Evolutionary conservation across 1,139 yeast genomes (phyloP).

Genomic region (Pneumocystis canis): DNA sequence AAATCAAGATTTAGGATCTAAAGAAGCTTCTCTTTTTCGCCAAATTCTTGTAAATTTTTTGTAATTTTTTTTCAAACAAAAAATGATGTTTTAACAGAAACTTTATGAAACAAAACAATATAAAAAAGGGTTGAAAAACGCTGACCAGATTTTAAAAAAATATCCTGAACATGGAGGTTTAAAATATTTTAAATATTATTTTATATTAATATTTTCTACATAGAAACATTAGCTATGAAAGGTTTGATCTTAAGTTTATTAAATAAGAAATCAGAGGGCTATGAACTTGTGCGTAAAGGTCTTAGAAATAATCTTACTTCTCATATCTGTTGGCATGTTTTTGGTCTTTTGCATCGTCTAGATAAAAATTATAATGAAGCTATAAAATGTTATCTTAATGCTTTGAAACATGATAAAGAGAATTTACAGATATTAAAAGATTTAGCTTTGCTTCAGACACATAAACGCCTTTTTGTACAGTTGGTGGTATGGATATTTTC

Average conservation of each 20-base stretch:
- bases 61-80: not conserved
- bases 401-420: conserved; percentile 63
- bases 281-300: conserved; percentile 46
- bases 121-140: conserved; percentile 64
- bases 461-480: conserved; percentile 55
- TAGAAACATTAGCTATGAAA: conserved; percentile 67
- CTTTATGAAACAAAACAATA: conserved; percentile 75
- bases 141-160: conserved; percentile 66
- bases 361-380: conserved; percentile 62
- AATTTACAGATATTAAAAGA: conserved; percentile 74
- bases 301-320: conserved; percentile 38
- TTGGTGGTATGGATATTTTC: conserved; percentile 21
- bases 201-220: not conserved
- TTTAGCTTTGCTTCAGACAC: conserved; percentile 64
- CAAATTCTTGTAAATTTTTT: not conserved
- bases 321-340: conserved; percentile 68
- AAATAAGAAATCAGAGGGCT: conserved; percentile 54
- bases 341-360: conserved; percentile 69
- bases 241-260: conserved; percentile 49
- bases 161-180: conserved; percentile 46
- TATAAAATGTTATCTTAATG: conserved; percentile 62
- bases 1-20: not conserved
- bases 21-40: not conserved
- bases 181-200: not conserved
- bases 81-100: conserved; percentile 29